Conservation (phyloP, 139 green algal genomes). For the Deuterostichococcus epilithicus region DNA sequence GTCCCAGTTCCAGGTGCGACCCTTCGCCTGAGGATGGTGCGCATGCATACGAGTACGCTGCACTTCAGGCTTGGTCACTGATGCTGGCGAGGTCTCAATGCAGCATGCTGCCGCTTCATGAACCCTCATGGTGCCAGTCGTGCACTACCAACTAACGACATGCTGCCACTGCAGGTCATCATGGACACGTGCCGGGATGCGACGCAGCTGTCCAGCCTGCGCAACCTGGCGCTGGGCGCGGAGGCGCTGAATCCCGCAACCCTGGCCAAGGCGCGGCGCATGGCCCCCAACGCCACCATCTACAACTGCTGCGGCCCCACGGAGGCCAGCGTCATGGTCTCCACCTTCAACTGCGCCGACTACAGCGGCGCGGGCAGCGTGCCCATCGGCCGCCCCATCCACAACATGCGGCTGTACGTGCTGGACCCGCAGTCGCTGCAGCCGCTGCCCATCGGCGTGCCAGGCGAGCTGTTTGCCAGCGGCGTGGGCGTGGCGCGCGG, state of each 20-base stretch:
- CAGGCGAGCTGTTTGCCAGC: slow-evolving; percentile 44
- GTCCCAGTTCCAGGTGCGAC: slow-evolving; percentile 1
- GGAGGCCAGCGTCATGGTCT: slow-evolving; percentile 26
- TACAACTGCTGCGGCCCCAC: slow-evolving; percentile 38
- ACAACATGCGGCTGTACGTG: slow-evolving; percentile 45
- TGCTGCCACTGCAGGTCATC: neutral
- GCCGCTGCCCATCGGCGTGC: slow-evolving; percentile 27
- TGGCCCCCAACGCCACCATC: slow-evolving; percentile 20
- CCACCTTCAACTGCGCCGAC: neutral
- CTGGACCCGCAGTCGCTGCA: slow-evolving; percentile 20
- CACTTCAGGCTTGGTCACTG: slow-evolving; percentile 7
- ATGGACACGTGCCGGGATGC: neutral
- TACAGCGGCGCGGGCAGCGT: slow-evolving; percentile 8
- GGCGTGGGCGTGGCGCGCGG: slow-evolving; percentile 33
- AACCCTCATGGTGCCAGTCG: neutral
- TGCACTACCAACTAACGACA: slow-evolving; percentile 8
- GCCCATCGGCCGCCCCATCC: slow-evolving; percentile 34
- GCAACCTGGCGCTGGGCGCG: neutral
- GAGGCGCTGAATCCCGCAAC: slow-evolving; percentile 16
- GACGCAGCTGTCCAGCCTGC: neutral
- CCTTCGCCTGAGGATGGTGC: neutral
- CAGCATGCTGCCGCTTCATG: neutral
- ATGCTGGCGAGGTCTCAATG: neutral
- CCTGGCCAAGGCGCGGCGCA: neutral
- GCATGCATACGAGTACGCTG: slow-evolving; percentile 11